Evolutionary conservation across 345 rosid genomes (phyloP).

Genomic region (Euphorbia peplus): DNA sequence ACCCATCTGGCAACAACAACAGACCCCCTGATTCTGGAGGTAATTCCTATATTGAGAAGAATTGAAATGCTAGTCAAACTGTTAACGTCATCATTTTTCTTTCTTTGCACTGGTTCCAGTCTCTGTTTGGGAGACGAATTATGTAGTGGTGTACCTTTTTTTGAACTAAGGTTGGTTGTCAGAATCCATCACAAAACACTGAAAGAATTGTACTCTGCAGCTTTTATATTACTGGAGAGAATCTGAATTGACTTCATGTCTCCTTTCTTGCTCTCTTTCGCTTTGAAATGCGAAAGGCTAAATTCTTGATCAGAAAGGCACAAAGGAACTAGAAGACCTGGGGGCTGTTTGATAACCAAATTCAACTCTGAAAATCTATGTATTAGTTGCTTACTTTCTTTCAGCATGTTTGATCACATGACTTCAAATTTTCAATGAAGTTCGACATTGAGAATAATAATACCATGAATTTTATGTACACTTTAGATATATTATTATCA

Average conservation of each 20-base stretch:
- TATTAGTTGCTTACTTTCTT: too few relatives aligned
- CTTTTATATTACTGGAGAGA: background rate
- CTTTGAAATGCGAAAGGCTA: background rate
- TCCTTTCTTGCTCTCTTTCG: background rate
- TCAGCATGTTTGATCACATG: too few relatives aligned
- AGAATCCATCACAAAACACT: background rate
- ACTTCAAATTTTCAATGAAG: too few relatives aligned
- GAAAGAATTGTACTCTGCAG: background rate
- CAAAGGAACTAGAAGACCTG: background rate
- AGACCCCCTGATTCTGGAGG: constrained; percentile 55
- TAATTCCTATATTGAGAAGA: constrained; percentile 20
- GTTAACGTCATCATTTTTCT: background rate
- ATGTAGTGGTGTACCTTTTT: background rate
- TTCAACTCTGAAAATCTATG: too few relatives aligned
- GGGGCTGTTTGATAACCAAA: too few relatives aligned
- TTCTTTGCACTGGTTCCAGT: background rate
- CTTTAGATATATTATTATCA: too few relatives aligned
- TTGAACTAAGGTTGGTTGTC: background rate
- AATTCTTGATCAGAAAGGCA: background rate
- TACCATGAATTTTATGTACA: too few relatives aligned
- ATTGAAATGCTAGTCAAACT: background rate
- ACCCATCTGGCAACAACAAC: constrained; percentile 37
- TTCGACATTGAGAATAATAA: too few relatives aligned
- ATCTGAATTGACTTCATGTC: background rate
- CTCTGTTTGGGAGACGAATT: background rate